Evolutionary conservation across 2,329 filamentous ascomycete species (phyloP).

Genomic region (Chaetomiaceae sp.): DNA sequence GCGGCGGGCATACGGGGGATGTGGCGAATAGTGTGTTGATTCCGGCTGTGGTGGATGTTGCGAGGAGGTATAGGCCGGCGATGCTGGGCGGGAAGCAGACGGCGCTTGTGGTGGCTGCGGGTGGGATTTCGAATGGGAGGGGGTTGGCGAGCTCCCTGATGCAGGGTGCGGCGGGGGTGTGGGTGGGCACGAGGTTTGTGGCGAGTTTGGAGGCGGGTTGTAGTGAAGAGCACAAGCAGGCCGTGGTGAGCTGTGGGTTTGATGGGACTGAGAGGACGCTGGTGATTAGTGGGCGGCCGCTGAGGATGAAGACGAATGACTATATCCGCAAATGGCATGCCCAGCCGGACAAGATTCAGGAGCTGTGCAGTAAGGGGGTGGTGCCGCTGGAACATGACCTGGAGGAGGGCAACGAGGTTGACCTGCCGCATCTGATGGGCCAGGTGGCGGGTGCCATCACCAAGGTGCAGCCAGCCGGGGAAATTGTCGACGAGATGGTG

Average conservation of each 20-base stretch:
- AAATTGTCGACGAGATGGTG: conserved; percentile 92
- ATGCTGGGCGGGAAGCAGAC: conserved; percentile 60
- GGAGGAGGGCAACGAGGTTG: conserved; percentile 75
- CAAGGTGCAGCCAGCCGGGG: conserved; percentile 72
- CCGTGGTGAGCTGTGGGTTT: conserved; percentile 73
- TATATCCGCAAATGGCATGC: conserved; percentile 81
- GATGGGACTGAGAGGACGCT: conserved; percentile 79
- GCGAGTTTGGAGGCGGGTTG: conserved; percentile 77
- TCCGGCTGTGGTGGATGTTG: conserved; percentile 82
- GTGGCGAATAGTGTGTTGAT: conserved; percentile 83
- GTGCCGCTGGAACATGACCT: conserved; percentile 81
- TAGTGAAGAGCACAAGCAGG: conserved; percentile 75
- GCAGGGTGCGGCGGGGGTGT: conserved; percentile 83
- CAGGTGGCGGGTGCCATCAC: conserved; percentile 78
- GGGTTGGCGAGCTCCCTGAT: conserved; percentile 77
- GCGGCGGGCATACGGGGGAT: conserved; percentile 88
- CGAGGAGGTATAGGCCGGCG: conserved; percentile 64
- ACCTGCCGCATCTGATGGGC: conserved; percentile 88
- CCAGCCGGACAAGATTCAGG: conserved; percentile 67
- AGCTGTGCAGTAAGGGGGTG: conserved; percentile 69
- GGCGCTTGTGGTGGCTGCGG: conserved; percentile 82
- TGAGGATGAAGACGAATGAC: conserved; percentile 76
- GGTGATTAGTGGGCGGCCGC: conserved; percentile 74
- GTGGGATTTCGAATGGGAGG: conserved; percentile 79
- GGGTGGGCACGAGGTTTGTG: conserved; percentile 93